Evolutionary conservation across 345 rosid genomes (phyloP).

Genomic region (Hevea brasiliensis): DNA sequence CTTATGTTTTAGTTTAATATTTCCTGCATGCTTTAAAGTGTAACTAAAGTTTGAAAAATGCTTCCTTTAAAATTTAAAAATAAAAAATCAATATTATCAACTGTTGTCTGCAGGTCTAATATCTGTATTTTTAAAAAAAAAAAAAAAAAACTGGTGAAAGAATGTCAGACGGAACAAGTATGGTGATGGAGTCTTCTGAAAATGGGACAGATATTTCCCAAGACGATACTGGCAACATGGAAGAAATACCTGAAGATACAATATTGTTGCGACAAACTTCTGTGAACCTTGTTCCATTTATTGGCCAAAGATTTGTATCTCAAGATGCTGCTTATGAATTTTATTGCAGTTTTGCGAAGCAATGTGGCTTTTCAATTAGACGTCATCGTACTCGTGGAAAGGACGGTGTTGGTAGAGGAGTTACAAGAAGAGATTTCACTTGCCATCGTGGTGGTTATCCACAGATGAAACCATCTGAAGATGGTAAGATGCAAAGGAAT

Average conservation of each 20-base stretch:
- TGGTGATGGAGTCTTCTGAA: slow-evolving; percentile 19
- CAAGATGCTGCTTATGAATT: slow-evolving; percentile 33
- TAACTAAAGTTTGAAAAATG: background rate
- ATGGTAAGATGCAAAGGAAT: slow-evolving; percentile 30
- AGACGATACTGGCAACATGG: slow-evolving; percentile 14
- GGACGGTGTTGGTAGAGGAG: slow-evolving; percentile 28
- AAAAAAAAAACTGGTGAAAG: background rate
- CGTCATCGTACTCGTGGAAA: slow-evolving; percentile 27
- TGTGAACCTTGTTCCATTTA: slow-evolving; percentile 20
- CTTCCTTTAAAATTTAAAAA: background rate
- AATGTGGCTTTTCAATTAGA: slow-evolving; percentile 29
- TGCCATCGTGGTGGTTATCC: slow-evolving; percentile 32
- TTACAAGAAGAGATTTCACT: slow-evolving; percentile 27
- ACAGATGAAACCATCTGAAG: slow-evolving; percentile 22
- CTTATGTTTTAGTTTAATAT: background rate
- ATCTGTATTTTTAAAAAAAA: background rate
- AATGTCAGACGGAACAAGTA: slow-evolving; percentile 22
- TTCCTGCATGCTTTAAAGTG: background rate
- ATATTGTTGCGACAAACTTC: slow-evolving; percentile 18
- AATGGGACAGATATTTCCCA: slow-evolving; percentile 18
- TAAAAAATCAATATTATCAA: background rate
- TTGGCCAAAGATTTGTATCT: slow-evolving; percentile 27
- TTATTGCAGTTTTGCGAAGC: slow-evolving; percentile 26
- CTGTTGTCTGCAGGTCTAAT: slow-evolving; percentile 2
- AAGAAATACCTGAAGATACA: slow-evolving; percentile 23